Evolutionary conservation across 2,329 filamentous ascomycete genomes (phyloP).

Genomic region (Monosporascus sp.): DNA sequence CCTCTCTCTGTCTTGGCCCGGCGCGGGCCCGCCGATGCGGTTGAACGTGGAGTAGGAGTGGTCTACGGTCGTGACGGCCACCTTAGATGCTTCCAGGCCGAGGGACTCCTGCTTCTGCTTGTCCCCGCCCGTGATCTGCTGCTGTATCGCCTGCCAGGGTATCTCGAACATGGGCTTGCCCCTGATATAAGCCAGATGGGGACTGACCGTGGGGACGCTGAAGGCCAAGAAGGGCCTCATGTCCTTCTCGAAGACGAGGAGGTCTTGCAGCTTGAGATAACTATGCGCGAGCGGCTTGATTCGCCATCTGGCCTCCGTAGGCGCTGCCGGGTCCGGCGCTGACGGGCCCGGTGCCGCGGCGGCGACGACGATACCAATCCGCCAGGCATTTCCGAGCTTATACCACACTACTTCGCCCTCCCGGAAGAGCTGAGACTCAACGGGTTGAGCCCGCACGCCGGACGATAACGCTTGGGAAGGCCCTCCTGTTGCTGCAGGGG

Average conservation of each 20-base stretch:
- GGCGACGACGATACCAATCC: constrained; percentile 38
- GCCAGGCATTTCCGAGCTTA: constrained; percentile 41
- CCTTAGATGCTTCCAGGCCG: constrained; percentile 45
- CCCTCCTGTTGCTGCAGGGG: background rate
- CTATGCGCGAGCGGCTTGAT: constrained; percentile 29
- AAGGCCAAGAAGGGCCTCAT: constrained; percentile 48
- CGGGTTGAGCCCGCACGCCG: constrained; percentile 12
- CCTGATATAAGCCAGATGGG: constrained; percentile 31
- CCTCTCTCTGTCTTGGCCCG: constrained; percentile 24
- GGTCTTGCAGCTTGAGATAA: constrained; percentile 33
- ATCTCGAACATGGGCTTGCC: constrained; percentile 36
- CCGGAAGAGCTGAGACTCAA: constrained; percentile 35
- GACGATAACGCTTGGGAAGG: constrained; percentile 2
- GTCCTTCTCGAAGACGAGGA: constrained; percentile 34
- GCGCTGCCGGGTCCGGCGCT: background rate
- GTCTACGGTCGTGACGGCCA: constrained; percentile 44
- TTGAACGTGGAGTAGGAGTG: constrained; percentile 46
- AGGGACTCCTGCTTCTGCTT: constrained; percentile 35
- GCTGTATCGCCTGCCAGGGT: constrained; percentile 34
- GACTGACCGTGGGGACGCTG: constrained; percentile 38
- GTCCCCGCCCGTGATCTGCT: constrained; percentile 29
- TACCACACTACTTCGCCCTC: constrained; percentile 48
- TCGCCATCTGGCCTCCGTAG: background rate
- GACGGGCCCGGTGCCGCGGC: background rate
- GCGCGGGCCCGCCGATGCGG: constrained; percentile 25